These are phyloP conservation scores for Linnemannia schmuckeri DNA, from an alignment of 192 early-diverging fungal species.

Conservation along the genomic window DNA sequence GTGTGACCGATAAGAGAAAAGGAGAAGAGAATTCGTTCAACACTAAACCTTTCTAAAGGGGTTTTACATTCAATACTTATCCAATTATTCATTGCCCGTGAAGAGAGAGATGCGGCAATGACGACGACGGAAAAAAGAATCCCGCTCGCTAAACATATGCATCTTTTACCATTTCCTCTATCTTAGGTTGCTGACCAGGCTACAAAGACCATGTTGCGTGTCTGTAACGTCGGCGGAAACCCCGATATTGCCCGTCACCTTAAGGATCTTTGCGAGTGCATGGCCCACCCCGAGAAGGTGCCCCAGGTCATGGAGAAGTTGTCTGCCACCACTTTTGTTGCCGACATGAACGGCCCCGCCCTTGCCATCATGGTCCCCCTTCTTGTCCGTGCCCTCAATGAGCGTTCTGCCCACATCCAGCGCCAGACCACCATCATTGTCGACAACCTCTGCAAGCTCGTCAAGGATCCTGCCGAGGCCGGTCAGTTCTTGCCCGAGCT, in stretches of 20 bases:
- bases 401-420: slow-evolving; percentile 76
- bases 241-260: slow-evolving; percentile 84
- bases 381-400: slow-evolving; percentile 75
- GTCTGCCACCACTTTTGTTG: slow-evolving; percentile 86
- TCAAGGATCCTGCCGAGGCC: slow-evolving; percentile 84
- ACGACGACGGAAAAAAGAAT: neutral
- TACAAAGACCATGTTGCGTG: slow-evolving; percentile 73
- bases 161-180: neutral
- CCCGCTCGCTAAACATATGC: slow-evolving; percentile 20
- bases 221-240: slow-evolving; percentile 81
- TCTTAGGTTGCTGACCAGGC: slow-evolving; percentile 62
- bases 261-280: slow-evolving; percentile 78
- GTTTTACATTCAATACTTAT: neutral
- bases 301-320: slow-evolving; percentile 82
- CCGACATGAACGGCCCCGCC: slow-evolving; percentile 80
- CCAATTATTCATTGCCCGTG: neutral
- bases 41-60: neutral
- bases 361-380: slow-evolving; percentile 87
- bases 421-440: slow-evolving; percentile 85
- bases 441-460: slow-evolving; percentile 91
- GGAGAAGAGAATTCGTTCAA: neutral
- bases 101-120: neutral
- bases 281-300: slow-evolving; percentile 85
- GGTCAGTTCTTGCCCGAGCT: slow-evolving; percentile 85
- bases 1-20: neutral